Conservation (phyloP, 129 eudicot species). For the Sambucus nigra region DNA sequence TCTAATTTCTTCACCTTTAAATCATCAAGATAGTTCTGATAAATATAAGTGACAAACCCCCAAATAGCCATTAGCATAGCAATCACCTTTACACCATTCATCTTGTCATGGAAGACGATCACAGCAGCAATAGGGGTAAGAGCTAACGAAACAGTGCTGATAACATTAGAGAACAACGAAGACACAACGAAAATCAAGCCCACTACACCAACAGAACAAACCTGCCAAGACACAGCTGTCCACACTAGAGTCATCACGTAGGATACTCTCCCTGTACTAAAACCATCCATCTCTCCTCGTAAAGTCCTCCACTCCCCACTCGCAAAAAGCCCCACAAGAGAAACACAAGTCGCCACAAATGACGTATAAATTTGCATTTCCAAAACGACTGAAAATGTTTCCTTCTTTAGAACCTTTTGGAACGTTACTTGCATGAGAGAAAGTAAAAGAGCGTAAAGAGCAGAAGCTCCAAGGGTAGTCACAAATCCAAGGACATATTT, state of each 20-base stretch:
- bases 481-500: constrained; percentile 54
- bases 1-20: constrained; percentile 20
- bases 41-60: constrained; percentile 74
- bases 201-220: constrained; percentile 80
- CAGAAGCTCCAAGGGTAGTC: constrained; percentile 62
- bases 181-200: constrained; percentile 79
- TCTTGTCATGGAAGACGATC: constrained; percentile 53
- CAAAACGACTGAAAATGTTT: constrained; percentile 66
- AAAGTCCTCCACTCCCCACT: constrained; percentile 84
- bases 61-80: constrained; percentile 74
- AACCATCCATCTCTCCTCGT: constrained; percentile 53
- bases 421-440: constrained; percentile 77
- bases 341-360: constrained; percentile 58
- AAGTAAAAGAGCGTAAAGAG: constrained; percentile 60
- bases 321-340: constrained; percentile 66
- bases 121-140: constrained; percentile 72
- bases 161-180: constrained; percentile 72
- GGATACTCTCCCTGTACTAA: constrained; percentile 39
- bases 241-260: constrained; percentile 69
- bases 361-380: constrained; percentile 78
- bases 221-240: constrained; percentile 92
- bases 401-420: constrained; percentile 51
- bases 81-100: constrained; percentile 65
- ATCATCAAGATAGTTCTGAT: constrained; percentile 83
- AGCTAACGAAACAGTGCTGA: constrained; percentile 70